Evolutionary conservation across 73 alveolate genomes (phyloP).

Genomic region (Paraurostyla sp.): DNA sequence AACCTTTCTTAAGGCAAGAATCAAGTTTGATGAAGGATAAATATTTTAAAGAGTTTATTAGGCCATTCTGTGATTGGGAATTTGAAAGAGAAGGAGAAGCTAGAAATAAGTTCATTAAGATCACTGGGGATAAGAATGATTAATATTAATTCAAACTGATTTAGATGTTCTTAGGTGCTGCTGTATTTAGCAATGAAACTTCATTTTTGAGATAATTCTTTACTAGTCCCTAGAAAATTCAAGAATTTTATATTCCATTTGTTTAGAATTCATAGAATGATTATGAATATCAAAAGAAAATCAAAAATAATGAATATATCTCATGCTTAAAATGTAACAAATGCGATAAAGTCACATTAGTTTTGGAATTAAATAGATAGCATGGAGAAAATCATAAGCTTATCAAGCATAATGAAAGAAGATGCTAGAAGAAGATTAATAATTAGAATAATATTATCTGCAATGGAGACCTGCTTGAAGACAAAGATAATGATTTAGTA

Average conservation of each 20-base stretch:
- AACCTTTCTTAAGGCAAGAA: background rate
- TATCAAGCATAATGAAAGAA: background rate
- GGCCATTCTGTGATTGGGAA: background rate
- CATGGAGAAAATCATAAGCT: background rate
- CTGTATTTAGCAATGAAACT: background rate
- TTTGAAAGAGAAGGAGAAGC: background rate
- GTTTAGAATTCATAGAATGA: conserved; percentile 14
- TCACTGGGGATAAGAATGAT: background rate
- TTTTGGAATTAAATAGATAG: background rate
- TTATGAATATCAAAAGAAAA: background rate
- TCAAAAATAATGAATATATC: background rate
- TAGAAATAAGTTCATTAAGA: background rate
- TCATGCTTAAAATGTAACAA: background rate
- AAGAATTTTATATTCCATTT: conserved; percentile 24
- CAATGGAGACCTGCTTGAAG: background rate
- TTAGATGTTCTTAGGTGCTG: conserved; percentile 30
- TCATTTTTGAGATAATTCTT: background rate
- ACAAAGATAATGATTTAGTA: no score
- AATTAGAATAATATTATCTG: background rate
- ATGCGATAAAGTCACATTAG: background rate
- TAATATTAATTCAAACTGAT: background rate
- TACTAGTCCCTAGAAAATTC: background rate
- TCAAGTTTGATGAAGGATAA: background rate
- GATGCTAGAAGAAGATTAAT: background rate
- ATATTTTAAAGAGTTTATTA: background rate